Evolutionary conservation across 106 monocot genomes (phyloP), one percentile per base, ranked within the genome.

Genomic region (Gastrodia elata): DNA sequence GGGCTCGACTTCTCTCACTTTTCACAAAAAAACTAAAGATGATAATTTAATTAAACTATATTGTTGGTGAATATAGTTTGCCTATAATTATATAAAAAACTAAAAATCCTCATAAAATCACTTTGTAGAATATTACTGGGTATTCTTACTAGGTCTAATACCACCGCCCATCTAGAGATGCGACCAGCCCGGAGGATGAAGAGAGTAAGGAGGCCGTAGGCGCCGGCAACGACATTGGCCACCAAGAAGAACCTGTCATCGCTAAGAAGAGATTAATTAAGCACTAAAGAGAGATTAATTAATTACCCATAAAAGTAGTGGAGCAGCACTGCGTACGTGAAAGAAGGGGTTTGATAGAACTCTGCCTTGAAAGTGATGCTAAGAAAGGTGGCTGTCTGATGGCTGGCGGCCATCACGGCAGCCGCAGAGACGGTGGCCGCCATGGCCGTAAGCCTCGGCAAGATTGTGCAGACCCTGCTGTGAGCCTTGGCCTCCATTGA

Each of bases 341-440:
- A 80, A 8, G 87, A 65, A 36, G 84, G 82, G 33, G 80, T 77
- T 69, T 90, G 69, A 32, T 80, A 77, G 74, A 84, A 90, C 82
- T 87, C 87, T 68, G 90, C 90, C 5, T 87, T 75, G 67, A 90
- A 1, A 39, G 77, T 78, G 10, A 90, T 0, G 32, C 68, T 78
- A 57, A 82, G 84, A 69, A 84, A 43, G 40, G 43, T 70, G 68
- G 71, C 67, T 6, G 82, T 72, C 73, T 90, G 71, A 13, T 84
- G 87, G 84, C 87, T 84, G 0, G 82, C 84, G 4, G 75, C 87
- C 90, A 90, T 90, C 69, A 87, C 77, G n/a, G 84, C 37, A 15
- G 87, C 61, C 0, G 90, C 86, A 4, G 68, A 68, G 65, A 76
- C 41, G 2, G 87, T 64, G 33, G 90, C 87, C 10, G 64, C 84